A percentile compares a stretch with the other conserved stretches of the same genome.
These are phyloP conservation scores for Arabidopsis thaliana DNA, from an alignment of 345 rosid genomes.

Conservation along the genomic window TAIR10.1 NC_003076.8:6645001-6645500, in stretches of 20 bases:
- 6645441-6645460: slow-evolving; percentile 97
- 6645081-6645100: slow-evolving; percentile 15
- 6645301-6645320: slow-evolving; percentile 81
- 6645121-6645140: slow-evolving; percentile 11
- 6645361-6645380: slow-evolving; percentile 98
- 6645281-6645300: slow-evolving; percentile 14
- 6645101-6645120: slow-evolving; percentile 25
- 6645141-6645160: slow-evolving; percentile 13
- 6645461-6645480: slow-evolving; percentile 85
- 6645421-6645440: slow-evolving; percentile 99
- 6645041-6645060: slow-evolving; percentile 85
- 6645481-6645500: slow-evolving; percentile 47
- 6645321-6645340: slow-evolving; percentile 93
- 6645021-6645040: slow-evolving; percentile 99
- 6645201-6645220: background rate
- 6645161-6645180: slow-evolving; percentile 6
- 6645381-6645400: slow-evolving; percentile 84
- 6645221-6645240: background rate
- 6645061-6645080: slow-evolving; percentile 63
- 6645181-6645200: slow-evolving; percentile 22
- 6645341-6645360: slow-evolving; percentile 92
- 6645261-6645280: slow-evolving; percentile 1
- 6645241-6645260: slow-evolving; percentile 1
- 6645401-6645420: slow-evolving; percentile 99
- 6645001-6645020: slow-evolving; percentile 98